Conservation (phyloP, 352 stramenopile species). For the Thraustochytrium sp. region DNA sequence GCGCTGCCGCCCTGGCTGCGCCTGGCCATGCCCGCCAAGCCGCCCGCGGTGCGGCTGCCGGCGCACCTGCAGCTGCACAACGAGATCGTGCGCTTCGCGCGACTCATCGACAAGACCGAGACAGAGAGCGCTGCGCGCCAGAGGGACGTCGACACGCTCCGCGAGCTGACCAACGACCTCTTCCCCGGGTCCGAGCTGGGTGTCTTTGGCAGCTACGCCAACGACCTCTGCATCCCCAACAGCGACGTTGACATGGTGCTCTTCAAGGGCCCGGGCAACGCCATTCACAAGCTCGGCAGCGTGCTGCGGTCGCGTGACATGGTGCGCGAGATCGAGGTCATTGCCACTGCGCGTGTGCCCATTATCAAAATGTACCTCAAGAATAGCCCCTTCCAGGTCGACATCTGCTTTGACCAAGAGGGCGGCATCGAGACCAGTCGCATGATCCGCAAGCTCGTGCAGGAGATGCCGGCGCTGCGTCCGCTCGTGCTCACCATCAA, state of each 20-base stretch:
- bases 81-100: slow-evolving; percentile 9
- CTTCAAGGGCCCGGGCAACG: not conserved
- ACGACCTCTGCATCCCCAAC: slow-evolving; percentile 31
- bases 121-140: not conserved
- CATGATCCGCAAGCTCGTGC: slow-evolving; percentile 81
- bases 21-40: not conserved
- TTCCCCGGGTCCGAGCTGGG: not conserved
- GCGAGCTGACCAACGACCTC: not conserved
- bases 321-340: slow-evolving; percentile 84
- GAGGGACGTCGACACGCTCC: not conserved
- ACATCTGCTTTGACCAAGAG: slow-evolving; percentile 83
- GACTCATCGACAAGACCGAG: not conserved
- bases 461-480: slow-evolving; percentile 77
- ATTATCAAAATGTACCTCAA: slow-evolving; percentile 92
- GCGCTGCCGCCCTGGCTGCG: not conserved
- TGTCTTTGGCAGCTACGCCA: slow-evolving; percentile 20
- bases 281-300: not conserved
- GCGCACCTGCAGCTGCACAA: slow-evolving; percentile 24
- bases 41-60: not conserved
- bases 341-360: slow-evolving; percentile 86
- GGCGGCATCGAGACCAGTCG: slow-evolving; percentile 71
- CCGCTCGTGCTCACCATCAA: slow-evolving; percentile 89
- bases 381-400: slow-evolving; percentile 73
- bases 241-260: slow-evolving; percentile 27
- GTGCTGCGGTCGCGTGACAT: slow-evolving; percentile 45